A percentile compares a stretch with the other conserved stretches of the same genome.
Evolutionary conservation across 139 green algal genomes (phyloP).

Genomic region (Picochlorum sp.): DNA sequence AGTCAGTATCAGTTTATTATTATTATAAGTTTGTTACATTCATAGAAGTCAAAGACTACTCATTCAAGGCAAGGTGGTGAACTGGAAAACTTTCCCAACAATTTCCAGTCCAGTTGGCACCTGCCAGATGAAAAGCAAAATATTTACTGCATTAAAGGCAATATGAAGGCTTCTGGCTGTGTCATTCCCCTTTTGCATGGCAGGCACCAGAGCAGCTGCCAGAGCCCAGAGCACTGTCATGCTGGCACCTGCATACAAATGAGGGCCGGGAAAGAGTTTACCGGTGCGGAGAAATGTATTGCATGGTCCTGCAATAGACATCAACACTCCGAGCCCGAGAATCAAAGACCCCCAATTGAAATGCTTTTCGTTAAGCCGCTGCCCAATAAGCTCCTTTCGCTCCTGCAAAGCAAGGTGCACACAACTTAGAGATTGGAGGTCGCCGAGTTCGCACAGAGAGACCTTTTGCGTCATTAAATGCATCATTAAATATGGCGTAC

Average conservation of each 20-base stretch:
- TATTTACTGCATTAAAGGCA: constrained; percentile 75
- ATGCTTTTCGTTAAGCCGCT: constrained; percentile 69
- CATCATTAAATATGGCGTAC: constrained; percentile 23
- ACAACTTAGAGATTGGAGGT: background rate
- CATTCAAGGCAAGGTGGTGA: constrained; percentile 55
- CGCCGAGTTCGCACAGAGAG: background rate
- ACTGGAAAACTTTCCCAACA: constrained; percentile 83
- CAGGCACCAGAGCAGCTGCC: constrained; percentile 77
- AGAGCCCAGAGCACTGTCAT: constrained; percentile 88
- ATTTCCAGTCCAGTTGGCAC: constrained; percentile 93
- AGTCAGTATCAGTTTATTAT: background rate
- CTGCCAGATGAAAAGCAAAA: constrained; percentile 84
- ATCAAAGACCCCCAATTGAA: constrained; percentile 68
- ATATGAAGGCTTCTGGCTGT: constrained; percentile 83
- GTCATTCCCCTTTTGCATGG: constrained; percentile 95
- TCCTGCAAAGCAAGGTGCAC: constrained; percentile 36
- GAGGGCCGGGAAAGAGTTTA: constrained; percentile 96
- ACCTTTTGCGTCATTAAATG: background rate
- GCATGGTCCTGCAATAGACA: constrained; percentile 71
- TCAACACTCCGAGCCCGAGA: constrained; percentile 68
- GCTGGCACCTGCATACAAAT: constrained; percentile 85
- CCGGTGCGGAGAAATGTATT: constrained; percentile 93
- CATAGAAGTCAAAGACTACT: too few relatives aligned
- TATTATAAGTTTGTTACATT: background rate
- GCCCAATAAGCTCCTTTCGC: constrained; percentile 70